A percentile compares a stretch with the other conserved stretches of the same genome.
phyloP scores from a whole-genome alignment of 192 early-diverging fungal genomes.

The Funneliformis geosporum region DNA sequence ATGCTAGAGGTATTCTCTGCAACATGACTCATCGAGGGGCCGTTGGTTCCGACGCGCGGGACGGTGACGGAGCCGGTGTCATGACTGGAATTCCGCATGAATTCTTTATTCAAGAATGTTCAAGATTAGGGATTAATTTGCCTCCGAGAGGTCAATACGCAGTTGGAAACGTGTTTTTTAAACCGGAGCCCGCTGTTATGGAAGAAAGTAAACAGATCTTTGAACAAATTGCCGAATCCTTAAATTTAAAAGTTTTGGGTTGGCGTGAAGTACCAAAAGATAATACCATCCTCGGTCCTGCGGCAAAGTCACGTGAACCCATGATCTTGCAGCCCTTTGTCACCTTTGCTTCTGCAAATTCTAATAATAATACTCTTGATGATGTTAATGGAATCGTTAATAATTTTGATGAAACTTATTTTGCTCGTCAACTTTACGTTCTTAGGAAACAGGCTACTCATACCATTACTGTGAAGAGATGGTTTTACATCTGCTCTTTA shows the following conservation, averaged over 20 bases:
- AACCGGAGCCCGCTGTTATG: constrained; percentile 59
- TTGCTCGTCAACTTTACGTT: constrained; percentile 86
- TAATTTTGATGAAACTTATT: constrained; percentile 56
- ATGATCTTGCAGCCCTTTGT: constrained; percentile 92
- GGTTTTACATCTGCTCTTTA: constrained; percentile 98
- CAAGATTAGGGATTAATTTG: constrained; percentile 60
- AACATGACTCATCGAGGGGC: constrained; percentile 99
- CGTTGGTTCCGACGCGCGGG: constrained; percentile 87
- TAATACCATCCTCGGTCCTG: constrained; percentile 86
- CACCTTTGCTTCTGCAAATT: constrained; percentile 47
- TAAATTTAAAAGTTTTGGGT: constrained; percentile 77
- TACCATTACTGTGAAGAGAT: constrained; percentile 80
- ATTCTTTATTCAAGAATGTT: constrained; percentile 71
- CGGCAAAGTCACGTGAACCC: constrained; percentile 87
- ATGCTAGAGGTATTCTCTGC: constrained; percentile 90
- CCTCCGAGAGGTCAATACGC: constrained; percentile 87
- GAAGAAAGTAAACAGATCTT: constrained; percentile 74
- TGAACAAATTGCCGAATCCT: constrained; percentile 73
- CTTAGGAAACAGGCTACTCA: constrained; percentile 90
- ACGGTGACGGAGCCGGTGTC: constrained; percentile 98
- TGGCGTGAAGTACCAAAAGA: constrained; percentile 91
- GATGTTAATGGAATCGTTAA: background rate
- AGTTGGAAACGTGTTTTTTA: constrained; percentile 94
- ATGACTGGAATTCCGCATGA: constrained; percentile 95
- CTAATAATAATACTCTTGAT: background rate